Conservation (phyloP, 257 asterid species). For the Nicotiana paniculata region DNA sequence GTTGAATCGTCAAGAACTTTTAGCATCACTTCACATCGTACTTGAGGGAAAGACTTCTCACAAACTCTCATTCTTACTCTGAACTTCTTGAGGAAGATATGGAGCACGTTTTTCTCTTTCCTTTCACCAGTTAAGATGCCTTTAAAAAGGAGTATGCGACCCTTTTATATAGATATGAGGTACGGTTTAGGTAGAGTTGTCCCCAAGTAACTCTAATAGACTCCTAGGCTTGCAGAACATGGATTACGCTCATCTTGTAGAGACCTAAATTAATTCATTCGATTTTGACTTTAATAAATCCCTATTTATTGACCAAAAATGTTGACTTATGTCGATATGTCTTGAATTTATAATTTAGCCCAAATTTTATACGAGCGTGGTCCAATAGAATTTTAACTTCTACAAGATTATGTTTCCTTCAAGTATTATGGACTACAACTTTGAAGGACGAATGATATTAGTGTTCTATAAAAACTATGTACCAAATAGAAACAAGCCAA, state of each 20-base stretch:
- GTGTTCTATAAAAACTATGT: too few species aligned
- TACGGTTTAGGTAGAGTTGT: background rate
- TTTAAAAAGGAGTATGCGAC: too few species aligned
- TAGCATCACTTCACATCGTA: too few species aligned
- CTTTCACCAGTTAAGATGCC: too few species aligned
- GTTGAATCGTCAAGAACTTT: too few species aligned
- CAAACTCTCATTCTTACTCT: too few species aligned
- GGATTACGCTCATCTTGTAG: background rate
- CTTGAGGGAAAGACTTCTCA: too few species aligned
- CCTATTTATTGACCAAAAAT: background rate
- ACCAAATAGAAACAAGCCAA: too few species aligned
- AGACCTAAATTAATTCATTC: background rate
- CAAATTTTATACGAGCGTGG: background rate
- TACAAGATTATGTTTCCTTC: background rate
- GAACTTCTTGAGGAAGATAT: too few species aligned
- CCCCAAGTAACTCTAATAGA: background rate
- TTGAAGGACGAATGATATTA: too few species aligned
- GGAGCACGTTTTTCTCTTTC: too few species aligned
- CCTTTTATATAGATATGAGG: background rate
- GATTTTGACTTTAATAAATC: background rate
- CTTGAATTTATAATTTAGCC: background rate
- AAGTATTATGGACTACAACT: too few species aligned
- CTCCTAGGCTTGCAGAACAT: background rate
- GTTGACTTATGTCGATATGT: background rate
- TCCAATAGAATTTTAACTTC: background rate